These are phyloP conservation scores for Jatropha multifida DNA, from an alignment of 441 rosid species.

Conservation along the genomic window DNA sequence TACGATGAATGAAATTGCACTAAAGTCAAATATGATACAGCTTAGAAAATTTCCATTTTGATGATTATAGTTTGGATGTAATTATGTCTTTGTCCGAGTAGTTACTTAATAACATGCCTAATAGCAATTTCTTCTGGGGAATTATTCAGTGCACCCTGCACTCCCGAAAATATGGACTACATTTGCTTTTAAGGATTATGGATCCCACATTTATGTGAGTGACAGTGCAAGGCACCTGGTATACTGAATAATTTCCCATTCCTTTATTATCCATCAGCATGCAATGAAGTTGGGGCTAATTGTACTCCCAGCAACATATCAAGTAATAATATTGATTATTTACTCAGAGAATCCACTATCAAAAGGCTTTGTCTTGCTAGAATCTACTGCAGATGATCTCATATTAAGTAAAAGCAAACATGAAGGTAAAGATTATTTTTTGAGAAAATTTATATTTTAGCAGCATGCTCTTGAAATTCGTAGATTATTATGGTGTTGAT, in stretches of 20 bases:
- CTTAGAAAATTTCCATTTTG: background rate
- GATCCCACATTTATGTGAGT: too few relatives aligned
- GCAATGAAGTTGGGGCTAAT: background rate
- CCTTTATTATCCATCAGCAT: background rate
- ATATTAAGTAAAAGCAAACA: background rate
- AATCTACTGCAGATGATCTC: background rate
- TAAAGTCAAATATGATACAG: background rate
- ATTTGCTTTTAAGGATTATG: too few relatives aligned
- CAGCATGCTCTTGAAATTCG: background rate
- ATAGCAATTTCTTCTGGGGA: too few relatives aligned
- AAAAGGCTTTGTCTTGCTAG: background rate
- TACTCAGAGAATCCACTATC: background rate
- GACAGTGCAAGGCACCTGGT: too few relatives aligned
- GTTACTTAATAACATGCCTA: too few relatives aligned
- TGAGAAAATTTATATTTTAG: background rate
- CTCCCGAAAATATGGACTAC: too few relatives aligned
- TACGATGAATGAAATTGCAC: background rate
- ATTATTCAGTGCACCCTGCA: too few relatives aligned
- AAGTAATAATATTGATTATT: background rate
- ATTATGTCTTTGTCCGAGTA: background rate
- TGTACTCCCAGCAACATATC: background rate
- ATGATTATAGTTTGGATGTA: background rate
- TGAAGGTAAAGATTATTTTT: background rate
- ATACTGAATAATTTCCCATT: too few relatives aligned
- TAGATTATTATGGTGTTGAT: background rate